phyloP scores from a whole-genome alignment of 306 rosid species.

The Cucurbita pepo region DNA sequence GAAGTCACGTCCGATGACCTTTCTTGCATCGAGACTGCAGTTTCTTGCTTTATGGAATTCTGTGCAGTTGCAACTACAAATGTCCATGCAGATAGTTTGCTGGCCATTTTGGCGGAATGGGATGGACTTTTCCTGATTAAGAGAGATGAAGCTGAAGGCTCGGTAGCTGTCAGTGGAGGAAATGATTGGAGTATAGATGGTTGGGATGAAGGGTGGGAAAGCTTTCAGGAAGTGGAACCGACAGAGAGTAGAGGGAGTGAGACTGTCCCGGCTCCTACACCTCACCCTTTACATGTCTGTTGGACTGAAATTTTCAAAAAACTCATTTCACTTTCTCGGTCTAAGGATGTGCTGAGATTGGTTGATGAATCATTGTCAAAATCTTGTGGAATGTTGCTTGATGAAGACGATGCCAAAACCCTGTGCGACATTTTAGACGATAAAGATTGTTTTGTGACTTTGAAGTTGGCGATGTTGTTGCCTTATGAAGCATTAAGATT shows the following conservation, averaged over 20 bases:
- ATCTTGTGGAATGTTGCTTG: slow-evolving; percentile 42
- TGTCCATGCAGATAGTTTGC: slow-evolving; percentile 46
- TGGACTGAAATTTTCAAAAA: slow-evolving; percentile 62
- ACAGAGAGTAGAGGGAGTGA: slow-evolving; percentile 27
- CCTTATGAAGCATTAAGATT: slow-evolving; percentile 49
- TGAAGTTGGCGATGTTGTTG: slow-evolving; percentile 47
- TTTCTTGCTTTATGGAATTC: slow-evolving; percentile 65
- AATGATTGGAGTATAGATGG: slow-evolving; percentile 68
- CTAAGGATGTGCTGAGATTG: slow-evolving; percentile 44
- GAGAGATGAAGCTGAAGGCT: slow-evolving; percentile 22
- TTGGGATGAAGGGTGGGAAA: slow-evolving; percentile 99
- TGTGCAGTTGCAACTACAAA: slow-evolving; percentile 40
- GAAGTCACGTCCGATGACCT: slow-evolving; percentile 70
- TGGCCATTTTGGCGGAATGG: slow-evolving; percentile 78
- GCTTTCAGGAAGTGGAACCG: slow-evolving; percentile 57
- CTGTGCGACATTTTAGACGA: slow-evolving; percentile 34
- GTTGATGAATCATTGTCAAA: slow-evolving; percentile 48
- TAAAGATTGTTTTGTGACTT: slow-evolving; percentile 47
- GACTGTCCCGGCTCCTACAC: slow-evolving; percentile 7
- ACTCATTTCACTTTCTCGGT: slow-evolving; percentile 34
- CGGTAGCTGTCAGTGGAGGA: slow-evolving; percentile 40
- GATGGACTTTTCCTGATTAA: slow-evolving; percentile 51
- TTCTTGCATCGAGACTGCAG: slow-evolving; percentile 37
- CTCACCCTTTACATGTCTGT: slow-evolving; percentile 72
- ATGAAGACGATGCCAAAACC: slow-evolving; percentile 50